Conservation (phyloP, 176 grass and related monocot species). For the Eragrostis curvula region DNA sequence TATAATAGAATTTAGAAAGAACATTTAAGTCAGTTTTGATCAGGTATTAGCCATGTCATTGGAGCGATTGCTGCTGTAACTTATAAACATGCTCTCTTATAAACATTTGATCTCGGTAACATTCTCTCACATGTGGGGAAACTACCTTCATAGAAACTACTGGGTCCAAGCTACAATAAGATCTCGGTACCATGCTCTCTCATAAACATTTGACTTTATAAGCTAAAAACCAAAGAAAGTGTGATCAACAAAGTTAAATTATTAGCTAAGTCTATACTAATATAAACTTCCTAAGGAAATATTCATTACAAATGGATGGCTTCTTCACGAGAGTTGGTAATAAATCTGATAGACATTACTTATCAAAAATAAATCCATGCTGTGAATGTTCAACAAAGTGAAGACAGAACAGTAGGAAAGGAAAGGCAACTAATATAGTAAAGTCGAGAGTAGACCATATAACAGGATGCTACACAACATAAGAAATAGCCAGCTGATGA, state of each 20-base stretch:
- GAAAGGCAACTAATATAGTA: conserved; percentile 22
- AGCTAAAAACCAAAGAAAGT: neutral
- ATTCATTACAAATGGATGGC: neutral
- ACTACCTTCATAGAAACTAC: conserved; percentile 7
- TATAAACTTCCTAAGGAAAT: neutral
- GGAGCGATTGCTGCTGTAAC: neutral
- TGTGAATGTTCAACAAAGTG: conserved; percentile 2
- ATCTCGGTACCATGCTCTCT: neutral
- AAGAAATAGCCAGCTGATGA: conserved; percentile 24
- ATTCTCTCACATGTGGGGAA: neutral
- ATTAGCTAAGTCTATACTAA: neutral
- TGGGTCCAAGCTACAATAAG: conserved; percentile 13
- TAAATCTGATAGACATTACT: conserved; percentile 18
- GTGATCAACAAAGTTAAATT: conserved; percentile 1
- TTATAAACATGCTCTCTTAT: neutral
- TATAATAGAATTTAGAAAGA: neutral
- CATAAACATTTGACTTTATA: conserved; percentile 24
- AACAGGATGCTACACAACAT: conserved; percentile 27
- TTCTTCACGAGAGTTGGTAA: neutral
- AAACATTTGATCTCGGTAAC: no score
- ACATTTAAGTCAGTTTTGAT: neutral
- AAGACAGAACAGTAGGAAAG: conserved; percentile 9
- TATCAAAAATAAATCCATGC: conserved; percentile 13
- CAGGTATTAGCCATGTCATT: conserved; percentile 17
- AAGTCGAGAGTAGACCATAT: neutral